Evolutionary conservation across 176 grass and related monocot species (phyloP), one percentile per base, ranked within the genome.

Genomic region (Oryza rufipogon): DNA sequence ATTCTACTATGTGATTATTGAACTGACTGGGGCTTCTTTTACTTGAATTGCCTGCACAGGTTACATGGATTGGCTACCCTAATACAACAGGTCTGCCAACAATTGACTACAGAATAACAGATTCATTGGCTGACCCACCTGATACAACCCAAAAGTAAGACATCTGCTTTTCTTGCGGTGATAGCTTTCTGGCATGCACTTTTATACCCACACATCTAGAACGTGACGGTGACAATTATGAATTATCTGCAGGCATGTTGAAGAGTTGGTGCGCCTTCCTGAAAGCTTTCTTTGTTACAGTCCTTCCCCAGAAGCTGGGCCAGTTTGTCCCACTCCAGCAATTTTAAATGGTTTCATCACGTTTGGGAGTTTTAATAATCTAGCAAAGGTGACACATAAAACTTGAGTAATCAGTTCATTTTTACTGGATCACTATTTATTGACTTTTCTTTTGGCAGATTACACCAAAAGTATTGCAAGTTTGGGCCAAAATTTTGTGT

Each of bases 1-100:
- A 22, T 83, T 36, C 15, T 73, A 12, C 63, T 58, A 63, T 23
- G 20, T 63, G 58, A 9, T 63, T 63, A 63, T 4, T 63, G 58
- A 63, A 9, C 58, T 63, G 58, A 63, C n/a, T 14, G 11, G 12
- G 38, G 22, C 47, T 10, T 74, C 78, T 52, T 81, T 75, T 76
- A 86, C 41, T 63, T 82, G 42, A 25, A 70, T 36, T 90, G 20
- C 32, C 12, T 67, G 19, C 71, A 44, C 79, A 99, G 96, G 96
- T 94, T 81, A 94, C 96, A 23, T 99, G 96, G 96, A 99, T 99
- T 84, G 96, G 96, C 64, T 99, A 99, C 84, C 96, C 96, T 85
- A 99, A 99, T 83, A 99, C 96, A 56, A 99, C 96, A 86, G 96
- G 96, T 89, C 87, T 96, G 83, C 96, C 96, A 83, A 87, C 93